phyloP scores from a whole-genome alignment of 352 stramenopile species.

The Phytophthora cryptogea region DNA sequence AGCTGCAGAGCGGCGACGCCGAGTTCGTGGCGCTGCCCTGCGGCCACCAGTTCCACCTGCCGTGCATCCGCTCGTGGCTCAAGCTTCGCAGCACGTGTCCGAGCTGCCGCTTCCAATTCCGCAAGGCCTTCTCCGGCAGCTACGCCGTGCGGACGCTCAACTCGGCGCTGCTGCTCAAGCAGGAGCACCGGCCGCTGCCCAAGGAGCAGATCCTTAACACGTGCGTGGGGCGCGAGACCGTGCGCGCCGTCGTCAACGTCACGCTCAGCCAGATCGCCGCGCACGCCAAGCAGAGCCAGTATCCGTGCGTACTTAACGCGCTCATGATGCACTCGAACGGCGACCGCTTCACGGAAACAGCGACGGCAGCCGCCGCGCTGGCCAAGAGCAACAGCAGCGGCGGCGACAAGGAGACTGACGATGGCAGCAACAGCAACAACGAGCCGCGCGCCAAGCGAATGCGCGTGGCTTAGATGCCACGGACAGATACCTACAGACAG shows the following conservation, averaged over 20 bases:
- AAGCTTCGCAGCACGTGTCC: constrained; percentile 92
- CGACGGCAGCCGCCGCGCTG: constrained; percentile 32
- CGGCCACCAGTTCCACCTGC: constrained; percentile 92
- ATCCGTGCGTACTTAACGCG: constrained; percentile 80
- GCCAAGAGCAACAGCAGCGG: constrained; percentile 42
- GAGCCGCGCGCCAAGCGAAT: constrained; percentile 34
- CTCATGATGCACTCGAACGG: constrained; percentile 82
- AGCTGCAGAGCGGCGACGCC: constrained; percentile 60
- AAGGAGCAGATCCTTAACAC: constrained; percentile 68
- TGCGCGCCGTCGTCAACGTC: constrained; percentile 79
- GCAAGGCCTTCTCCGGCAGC: constrained; percentile 76
- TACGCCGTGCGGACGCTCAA: constrained; percentile 84
- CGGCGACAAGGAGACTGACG: constrained; percentile 22
- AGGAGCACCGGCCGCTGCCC: constrained; percentile 54
- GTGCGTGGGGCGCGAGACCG: constrained; percentile 56
- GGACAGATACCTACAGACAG: background rate
- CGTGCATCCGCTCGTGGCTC: constrained; percentile 94
- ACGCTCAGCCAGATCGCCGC: constrained; percentile 72
- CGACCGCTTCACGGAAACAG: constrained; percentile 56
- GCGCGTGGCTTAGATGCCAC: constrained; percentile 31
- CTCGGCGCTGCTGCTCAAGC: constrained; percentile 72
- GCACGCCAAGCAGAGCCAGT: constrained; percentile 63
- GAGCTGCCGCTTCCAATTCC: constrained; percentile 94
- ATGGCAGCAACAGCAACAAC: constrained; percentile 4
- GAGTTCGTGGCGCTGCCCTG: constrained; percentile 87